A percentile compares a stretch with the other conserved stretches of the same genome.
These are phyloP conservation scores for Fusarium pseudoanthophilum DNA, from an alignment of 2,329 filamentous ascomycete species.

Conservation along the genomic window DNA sequence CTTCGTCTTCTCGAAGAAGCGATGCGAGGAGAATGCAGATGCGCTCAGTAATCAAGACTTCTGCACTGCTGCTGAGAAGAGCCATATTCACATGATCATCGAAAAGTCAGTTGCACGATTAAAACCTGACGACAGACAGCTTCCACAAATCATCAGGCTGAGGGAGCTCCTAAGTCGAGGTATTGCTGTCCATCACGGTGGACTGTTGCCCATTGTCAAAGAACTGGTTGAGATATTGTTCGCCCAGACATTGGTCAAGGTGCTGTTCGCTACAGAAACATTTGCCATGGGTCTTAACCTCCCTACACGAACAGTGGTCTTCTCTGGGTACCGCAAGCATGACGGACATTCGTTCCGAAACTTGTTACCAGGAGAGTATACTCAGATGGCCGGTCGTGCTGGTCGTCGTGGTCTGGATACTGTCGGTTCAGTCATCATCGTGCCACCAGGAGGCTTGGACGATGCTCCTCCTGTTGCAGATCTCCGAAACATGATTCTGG, in stretches of 20 bases:
- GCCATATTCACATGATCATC: constrained; percentile 96
- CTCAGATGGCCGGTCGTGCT: constrained; percentile 96
- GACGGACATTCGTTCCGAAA: constrained; percentile 94
- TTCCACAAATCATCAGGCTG: constrained; percentile 93
- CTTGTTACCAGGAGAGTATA: constrained; percentile 93
- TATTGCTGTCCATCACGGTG: constrained; percentile 96
- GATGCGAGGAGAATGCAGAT: constrained; percentile 97
- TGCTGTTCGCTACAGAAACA: constrained; percentile 96
- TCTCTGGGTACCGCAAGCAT: constrained; percentile 96
- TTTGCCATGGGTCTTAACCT: constrained; percentile 99
- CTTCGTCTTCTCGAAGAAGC: constrained; percentile 98
- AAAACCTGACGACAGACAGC: constrained; percentile 85
- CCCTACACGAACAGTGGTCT: constrained; percentile 95
- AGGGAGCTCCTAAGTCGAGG: constrained; percentile 87
- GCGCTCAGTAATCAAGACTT: constrained; percentile 96
- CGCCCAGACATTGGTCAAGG: constrained; percentile 92
- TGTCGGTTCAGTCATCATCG: constrained; percentile 94
- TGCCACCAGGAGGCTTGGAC: constrained; percentile 79
- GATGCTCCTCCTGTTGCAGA: constrained; percentile 88
- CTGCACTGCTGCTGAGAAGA: constrained; percentile 93
- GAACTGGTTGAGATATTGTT: constrained; percentile 98
- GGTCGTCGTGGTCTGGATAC: constrained; percentile 92
- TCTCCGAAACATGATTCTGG: constrained; percentile 92
- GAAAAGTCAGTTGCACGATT: constrained; percentile 92
- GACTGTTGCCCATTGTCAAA: constrained; percentile 94